A percentile compares a stretch with the other conserved stretches of the same genome.
Conservation (phyloP, 148 eudicot genomes). For the Amaranthus hypochondriacus region DNA sequence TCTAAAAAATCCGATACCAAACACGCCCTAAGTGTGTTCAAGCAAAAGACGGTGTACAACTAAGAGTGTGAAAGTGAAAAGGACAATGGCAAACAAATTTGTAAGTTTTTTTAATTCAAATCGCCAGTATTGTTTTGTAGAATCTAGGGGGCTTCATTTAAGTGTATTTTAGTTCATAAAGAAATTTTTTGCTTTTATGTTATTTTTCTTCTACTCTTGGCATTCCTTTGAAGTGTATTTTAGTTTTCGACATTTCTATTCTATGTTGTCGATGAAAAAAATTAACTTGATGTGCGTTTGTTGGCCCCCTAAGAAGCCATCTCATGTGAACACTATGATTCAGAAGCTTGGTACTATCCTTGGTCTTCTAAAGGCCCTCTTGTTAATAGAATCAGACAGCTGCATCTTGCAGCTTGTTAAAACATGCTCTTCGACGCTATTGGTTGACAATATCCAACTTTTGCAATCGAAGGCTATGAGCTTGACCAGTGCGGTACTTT, state of each 20-base stretch:
- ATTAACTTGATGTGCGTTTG: slow-evolving; percentile 18
- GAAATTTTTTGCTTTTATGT: neutral
- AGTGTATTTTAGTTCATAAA: neutral
- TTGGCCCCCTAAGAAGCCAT: slow-evolving; percentile 47
- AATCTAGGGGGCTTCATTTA: neutral
- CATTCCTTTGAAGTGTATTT: slow-evolving; percentile 10
- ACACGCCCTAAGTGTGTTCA: slow-evolving; percentile 14
- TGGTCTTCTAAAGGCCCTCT: slow-evolving; percentile 64
- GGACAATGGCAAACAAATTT: slow-evolving; percentile 60
- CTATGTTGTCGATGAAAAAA: neutral
- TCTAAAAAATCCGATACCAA: no score
- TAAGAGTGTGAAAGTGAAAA: slow-evolving; percentile 62
- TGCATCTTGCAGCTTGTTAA: slow-evolving; percentile 84
- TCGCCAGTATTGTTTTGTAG: neutral
- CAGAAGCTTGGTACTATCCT: slow-evolving; percentile 90
- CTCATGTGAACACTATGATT: slow-evolving; percentile 58
- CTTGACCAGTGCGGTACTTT: slow-evolving; percentile 79
- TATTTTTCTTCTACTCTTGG: neutral
- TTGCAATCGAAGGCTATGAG: slow-evolving; percentile 89
- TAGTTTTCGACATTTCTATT: neutral
- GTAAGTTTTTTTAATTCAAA: slow-evolving; percentile 11
- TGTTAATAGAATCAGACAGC: slow-evolving; percentile 88
- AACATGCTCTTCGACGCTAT: slow-evolving; percentile 75
- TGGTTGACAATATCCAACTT: slow-evolving; percentile 92
- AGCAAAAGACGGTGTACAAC: slow-evolving; percentile 75